These are phyloP conservation scores for Parastagonospora nodorum DNA, from an alignment of 2,329 filamentous ascomycete species.

Conservation along the genomic window DNA sequence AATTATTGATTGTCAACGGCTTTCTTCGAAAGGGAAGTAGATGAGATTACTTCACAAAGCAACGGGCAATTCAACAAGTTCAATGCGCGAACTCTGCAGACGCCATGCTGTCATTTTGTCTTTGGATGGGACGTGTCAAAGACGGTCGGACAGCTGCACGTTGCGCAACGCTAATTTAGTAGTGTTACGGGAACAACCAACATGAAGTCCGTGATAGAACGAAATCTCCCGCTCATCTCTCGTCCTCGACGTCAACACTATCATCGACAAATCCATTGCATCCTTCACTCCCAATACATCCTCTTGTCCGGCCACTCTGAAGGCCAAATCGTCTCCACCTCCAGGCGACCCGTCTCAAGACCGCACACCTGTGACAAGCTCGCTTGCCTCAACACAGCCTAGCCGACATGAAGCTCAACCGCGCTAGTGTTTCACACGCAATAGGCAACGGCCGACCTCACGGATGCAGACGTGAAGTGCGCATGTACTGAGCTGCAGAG, in stretches of 20 bases:
- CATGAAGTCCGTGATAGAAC: not conserved
- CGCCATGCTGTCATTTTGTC: too few species aligned
- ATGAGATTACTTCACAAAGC: too few species aligned
- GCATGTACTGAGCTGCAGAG: too few species aligned
- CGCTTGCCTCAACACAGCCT: constrained; percentile 10
- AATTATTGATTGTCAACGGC: not conserved
- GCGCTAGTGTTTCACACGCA: constrained; percentile 18
- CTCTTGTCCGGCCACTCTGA: constrained; percentile 1
- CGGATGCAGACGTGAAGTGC: too few species aligned
- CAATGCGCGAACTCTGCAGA: too few species aligned
- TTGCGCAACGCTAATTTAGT: too few species aligned
- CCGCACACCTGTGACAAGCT: constrained; percentile 17
- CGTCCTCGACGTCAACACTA: not conserved
- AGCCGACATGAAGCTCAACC: constrained; percentile 9
- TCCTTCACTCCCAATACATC: not conserved
- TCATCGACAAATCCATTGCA: not conserved
- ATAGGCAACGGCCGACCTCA: not conserved
- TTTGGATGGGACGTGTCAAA: too few species aligned
- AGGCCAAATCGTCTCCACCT: constrained; percentile 19
- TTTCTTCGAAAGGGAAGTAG: not conserved
- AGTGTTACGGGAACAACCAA: too few species aligned
- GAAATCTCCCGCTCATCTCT: not conserved
- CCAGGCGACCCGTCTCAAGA: constrained; percentile 17
- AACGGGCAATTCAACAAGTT: too few species aligned
- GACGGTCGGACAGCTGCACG: too few species aligned